Conservation (phyloP, 1,284 basidiomycete species). For the Heterobasidion occidentale region DNA sequence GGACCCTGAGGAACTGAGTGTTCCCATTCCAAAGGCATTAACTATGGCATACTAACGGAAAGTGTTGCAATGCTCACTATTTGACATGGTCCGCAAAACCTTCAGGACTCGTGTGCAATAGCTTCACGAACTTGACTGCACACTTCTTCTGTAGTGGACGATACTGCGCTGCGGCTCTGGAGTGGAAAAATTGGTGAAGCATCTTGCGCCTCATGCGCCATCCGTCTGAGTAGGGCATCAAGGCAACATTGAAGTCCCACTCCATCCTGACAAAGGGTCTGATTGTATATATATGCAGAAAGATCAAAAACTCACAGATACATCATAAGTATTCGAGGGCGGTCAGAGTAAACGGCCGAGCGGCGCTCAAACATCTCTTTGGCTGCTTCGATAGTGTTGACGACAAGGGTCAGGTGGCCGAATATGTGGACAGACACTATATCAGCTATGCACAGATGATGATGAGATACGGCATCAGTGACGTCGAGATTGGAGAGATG, state of each 20-base stretch:
- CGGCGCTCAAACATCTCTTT: neutral
- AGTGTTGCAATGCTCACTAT: no score
- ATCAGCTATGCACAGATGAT: neutral
- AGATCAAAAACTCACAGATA: neutral
- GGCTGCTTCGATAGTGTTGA: neutral
- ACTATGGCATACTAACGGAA: neutral
- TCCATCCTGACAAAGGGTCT: neutral
- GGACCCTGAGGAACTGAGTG: neutral
- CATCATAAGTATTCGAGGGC: neutral
- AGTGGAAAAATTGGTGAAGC: neutral
- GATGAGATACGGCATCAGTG: neutral
- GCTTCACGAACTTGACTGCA: neutral
- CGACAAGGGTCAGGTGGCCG: neutral
- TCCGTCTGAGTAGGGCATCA: neutral
- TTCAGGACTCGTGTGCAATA: neutral
- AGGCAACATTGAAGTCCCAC: neutral
- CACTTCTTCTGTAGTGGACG: neutral
- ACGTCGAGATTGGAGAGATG: neutral
- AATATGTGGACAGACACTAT: neutral
- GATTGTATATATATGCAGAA: neutral
- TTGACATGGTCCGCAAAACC: neutral
- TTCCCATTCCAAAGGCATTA: neutral
- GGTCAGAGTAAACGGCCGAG: neutral
- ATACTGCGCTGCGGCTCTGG: neutral
- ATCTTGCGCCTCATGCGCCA: neutral